Conservation (phyloP, 2,329 filamentous ascomycete genomes). For the Huntiella moniliformis region DNA sequence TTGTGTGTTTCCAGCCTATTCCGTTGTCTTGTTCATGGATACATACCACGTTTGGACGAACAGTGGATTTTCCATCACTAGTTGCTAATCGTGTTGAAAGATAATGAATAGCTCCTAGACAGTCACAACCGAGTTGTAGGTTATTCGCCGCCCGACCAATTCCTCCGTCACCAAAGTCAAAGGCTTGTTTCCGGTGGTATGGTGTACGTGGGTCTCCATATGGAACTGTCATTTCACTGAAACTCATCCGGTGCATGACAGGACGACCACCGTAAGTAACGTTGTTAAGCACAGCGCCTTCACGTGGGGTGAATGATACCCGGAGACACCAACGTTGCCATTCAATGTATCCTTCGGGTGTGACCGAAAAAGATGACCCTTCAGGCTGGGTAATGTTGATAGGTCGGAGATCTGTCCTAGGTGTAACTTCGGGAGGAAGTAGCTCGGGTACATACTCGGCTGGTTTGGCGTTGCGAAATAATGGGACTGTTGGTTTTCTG, state of each 20-base stretch:
- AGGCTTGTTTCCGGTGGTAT: conserved; percentile 51
- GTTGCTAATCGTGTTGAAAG: conserved; percentile 38
- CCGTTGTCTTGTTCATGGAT: conserved; percentile 55
- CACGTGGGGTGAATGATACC: conserved; percentile 49
- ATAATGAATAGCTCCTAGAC: conserved; percentile 47
- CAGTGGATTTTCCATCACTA: conserved; percentile 31
- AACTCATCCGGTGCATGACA: conserved; percentile 46
- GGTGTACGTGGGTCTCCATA: conserved; percentile 48
- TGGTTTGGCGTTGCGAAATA: conserved; percentile 23
- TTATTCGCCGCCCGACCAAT: conserved; percentile 50
- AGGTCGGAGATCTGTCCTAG: conserved; percentile 40
- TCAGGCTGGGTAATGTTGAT: conserved; percentile 54
- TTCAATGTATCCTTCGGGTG: conserved; percentile 27
- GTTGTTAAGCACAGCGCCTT: conserved; percentile 53
- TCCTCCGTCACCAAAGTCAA: conserved; percentile 53
- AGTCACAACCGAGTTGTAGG: conserved; percentile 49
- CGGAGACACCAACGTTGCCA: conserved; percentile 56
- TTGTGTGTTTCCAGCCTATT: conserved; percentile 54
- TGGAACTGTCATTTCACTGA: conserved; percentile 52
- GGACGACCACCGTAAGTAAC: conserved; percentile 46
- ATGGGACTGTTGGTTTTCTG: conserved; percentile 21
- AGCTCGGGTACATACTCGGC: conserved; percentile 34
- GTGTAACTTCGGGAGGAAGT: conserved; percentile 22
- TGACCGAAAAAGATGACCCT: conserved; percentile 45
- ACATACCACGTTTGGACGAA: conserved; percentile 41